Conservation (phyloP, 495 filamentous ascomycete species). For the Zalerion maritima region DNA sequence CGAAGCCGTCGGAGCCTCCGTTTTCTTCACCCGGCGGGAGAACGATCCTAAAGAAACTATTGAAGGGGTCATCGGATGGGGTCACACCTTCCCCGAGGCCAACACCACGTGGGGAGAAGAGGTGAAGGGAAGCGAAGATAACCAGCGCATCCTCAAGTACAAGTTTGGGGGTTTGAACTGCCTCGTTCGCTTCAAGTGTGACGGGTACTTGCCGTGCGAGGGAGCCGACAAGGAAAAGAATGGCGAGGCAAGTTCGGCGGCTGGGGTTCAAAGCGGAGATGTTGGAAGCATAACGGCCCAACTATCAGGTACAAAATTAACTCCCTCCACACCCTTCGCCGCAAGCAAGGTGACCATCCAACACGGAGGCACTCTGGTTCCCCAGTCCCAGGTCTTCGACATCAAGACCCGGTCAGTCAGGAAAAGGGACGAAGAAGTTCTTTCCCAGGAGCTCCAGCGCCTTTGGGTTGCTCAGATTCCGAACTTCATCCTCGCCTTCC, state of each 20-base stretch:
- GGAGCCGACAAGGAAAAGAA: too few relatives aligned
- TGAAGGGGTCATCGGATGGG: constrained; percentile 38
- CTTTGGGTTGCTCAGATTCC: constrained; percentile 50
- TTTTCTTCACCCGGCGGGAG: constrained; percentile 47
- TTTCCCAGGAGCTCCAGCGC: constrained; percentile 33
- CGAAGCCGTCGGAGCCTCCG: constrained; percentile 42
- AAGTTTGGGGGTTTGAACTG: constrained; percentile 30
- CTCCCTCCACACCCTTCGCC: neutral
- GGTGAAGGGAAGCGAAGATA: constrained; percentile 31
- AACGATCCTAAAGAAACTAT: constrained; percentile 40
- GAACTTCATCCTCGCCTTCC: constrained; percentile 46
- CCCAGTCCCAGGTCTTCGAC: constrained; percentile 44
- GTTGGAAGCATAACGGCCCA: too few relatives aligned
- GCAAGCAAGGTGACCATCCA: constrained; percentile 6
- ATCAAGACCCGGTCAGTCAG: constrained; percentile 46
- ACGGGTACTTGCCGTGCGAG: constrained; percentile 36
- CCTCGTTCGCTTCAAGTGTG: constrained; percentile 37
- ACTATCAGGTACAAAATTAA: too few relatives aligned
- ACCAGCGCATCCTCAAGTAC: constrained; percentile 39
- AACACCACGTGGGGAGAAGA: constrained; percentile 37
- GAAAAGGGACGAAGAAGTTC: constrained; percentile 10
- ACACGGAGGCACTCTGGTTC: constrained; percentile 12
- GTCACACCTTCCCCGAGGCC: constrained; percentile 48
- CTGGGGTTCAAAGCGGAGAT: too few relatives aligned
- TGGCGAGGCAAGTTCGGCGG: too few relatives aligned